Evolutionary conservation across 2,329 filamentous ascomycete species (phyloP).

Genomic region (Talaromyces sp.): DNA sequence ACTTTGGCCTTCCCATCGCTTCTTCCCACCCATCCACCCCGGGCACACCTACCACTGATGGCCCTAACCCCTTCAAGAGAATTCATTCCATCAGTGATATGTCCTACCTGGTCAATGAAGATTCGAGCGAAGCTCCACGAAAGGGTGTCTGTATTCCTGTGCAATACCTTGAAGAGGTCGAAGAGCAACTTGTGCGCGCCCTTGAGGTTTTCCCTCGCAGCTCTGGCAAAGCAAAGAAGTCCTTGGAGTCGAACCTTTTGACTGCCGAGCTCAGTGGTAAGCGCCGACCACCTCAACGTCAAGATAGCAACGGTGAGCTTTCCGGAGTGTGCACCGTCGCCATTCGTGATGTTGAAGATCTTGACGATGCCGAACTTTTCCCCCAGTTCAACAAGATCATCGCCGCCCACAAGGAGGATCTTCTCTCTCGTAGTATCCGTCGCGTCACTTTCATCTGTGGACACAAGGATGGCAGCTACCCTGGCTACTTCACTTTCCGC

Average conservation of each 20-base stretch:
- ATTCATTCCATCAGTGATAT: conserved; percentile 96
- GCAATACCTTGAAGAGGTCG: conserved; percentile 88
- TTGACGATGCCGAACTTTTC: conserved; percentile 77
- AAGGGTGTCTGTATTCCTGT: conserved; percentile 95
- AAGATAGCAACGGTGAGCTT: conserved; percentile 69
- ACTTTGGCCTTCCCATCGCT: conserved; percentile 74
- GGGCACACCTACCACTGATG: conserved; percentile 64
- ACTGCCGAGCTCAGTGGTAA: conserved; percentile 67
- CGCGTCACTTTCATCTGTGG: conserved; percentile 96
- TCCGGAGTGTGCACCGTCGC: conserved; percentile 91
- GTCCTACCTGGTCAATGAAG: conserved; percentile 75
- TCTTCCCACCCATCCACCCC: conserved; percentile 81
- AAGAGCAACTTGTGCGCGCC: conserved; percentile 79
- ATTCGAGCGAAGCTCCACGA: conserved; percentile 68
- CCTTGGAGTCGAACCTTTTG: conserved; percentile 58
- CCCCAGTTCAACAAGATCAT: conserved; percentile 72
- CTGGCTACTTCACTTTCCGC: conserved; percentile 97
- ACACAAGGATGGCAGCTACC: conserved; percentile 88
- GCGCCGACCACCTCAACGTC: conserved; percentile 57
- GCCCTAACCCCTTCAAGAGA: conserved; percentile 68
- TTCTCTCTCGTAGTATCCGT: conserved; percentile 76
- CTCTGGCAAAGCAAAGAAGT: conserved; percentile 56
- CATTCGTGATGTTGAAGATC: conserved; percentile 79
- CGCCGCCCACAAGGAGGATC: conserved; percentile 76
- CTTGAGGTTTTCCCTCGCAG: conserved; percentile 73